These are phyloP conservation scores for Phalaenopsis equestris DNA, from an alignment of 106 monocot genomes.

Conservation along the genomic window DNA sequence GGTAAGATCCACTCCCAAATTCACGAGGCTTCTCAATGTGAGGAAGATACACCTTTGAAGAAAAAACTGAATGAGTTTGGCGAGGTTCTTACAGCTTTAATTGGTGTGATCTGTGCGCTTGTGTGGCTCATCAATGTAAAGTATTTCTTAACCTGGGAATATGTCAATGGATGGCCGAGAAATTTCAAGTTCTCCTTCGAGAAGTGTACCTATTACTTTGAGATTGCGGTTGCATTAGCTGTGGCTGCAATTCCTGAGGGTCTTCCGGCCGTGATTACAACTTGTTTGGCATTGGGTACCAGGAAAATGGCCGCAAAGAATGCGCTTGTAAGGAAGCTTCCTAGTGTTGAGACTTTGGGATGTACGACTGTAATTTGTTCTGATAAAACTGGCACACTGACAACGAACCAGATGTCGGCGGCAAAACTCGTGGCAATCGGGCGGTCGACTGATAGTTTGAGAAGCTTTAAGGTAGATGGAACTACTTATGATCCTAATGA, in stretches of 20 bases:
- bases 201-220: conserved; percentile 33
- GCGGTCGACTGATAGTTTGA: conserved; percentile 8
- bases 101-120: conserved; percentile 25
- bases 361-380: conserved; percentile 29
- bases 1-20: conserved; percentile 29
- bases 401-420: conserved; percentile 64
- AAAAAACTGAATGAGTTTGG: conserved; percentile 35
- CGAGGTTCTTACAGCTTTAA: conserved; percentile 19
- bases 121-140: conserved; percentile 37
- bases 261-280: conserved; percentile 33
- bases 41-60: conserved; percentile 34
- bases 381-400: conserved; percentile 46
- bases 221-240: conserved; percentile 30
- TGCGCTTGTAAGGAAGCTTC: conserved; percentile 47
- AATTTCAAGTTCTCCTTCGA: conserved; percentile 35
- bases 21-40: conserved; percentile 32
- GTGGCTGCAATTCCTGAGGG: conserved; percentile 42
- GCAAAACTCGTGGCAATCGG: conserved; percentile 40
- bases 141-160: conserved; percentile 36
- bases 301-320: conserved; percentile 32
- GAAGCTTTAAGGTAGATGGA: conserved; percentile 30
- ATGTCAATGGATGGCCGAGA: conserved; percentile 31
- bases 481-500: conserved; percentile 22
- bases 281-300: conserved; percentile 33
- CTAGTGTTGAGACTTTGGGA: conserved; percentile 58